A percentile compares a stretch with the other conserved stretches of the same genome.
These are phyloP conservation scores for Elaeagnus macrophylla DNA, from an alignment of 306 rosid species.

Conservation along the genomic window DNA sequence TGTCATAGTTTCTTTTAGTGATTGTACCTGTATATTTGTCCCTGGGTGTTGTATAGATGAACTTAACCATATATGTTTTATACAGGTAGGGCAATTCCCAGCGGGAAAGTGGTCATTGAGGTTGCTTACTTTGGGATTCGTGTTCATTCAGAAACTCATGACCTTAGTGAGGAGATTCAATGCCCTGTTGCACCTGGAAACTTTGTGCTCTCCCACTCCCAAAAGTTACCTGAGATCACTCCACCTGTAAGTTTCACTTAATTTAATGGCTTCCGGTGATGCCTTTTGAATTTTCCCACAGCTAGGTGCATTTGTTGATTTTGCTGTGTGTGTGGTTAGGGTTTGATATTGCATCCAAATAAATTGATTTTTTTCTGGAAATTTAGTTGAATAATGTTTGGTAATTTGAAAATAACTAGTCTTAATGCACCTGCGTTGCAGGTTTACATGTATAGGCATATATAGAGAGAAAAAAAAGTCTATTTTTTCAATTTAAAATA, in stretches of 20 bases:
- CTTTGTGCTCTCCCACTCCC: constrained; percentile 66
- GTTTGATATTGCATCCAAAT: no score
- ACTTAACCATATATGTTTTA: constrained; percentile 15
- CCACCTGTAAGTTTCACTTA: constrained; percentile 59
- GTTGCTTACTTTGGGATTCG: constrained; percentile 59
- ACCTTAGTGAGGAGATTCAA: constrained; percentile 44
- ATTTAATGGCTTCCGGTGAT: no score
- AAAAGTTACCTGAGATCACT: constrained; percentile 54
- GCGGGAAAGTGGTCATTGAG: constrained; percentile 56
- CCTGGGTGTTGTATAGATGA: not conserved
- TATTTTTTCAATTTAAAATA: no score
- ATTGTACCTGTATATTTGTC: not conserved
- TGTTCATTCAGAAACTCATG: constrained; percentile 53
- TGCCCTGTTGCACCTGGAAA: constrained; percentile 55
- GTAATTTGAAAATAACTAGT: no score
- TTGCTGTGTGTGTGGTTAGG: no score
- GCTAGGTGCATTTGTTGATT: no score
- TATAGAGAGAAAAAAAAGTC: no score
- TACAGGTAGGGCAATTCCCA: constrained; percentile 40
- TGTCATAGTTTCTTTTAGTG: not conserved
- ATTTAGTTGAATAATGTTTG: no score
- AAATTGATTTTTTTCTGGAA: no score
- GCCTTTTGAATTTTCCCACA: no score
- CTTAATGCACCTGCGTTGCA: no score
- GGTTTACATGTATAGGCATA: no score